phyloP scores from a whole-genome alignment of 2,329 filamentous ascomycete species.

The Exophiala phaeomuriformis region DNA sequence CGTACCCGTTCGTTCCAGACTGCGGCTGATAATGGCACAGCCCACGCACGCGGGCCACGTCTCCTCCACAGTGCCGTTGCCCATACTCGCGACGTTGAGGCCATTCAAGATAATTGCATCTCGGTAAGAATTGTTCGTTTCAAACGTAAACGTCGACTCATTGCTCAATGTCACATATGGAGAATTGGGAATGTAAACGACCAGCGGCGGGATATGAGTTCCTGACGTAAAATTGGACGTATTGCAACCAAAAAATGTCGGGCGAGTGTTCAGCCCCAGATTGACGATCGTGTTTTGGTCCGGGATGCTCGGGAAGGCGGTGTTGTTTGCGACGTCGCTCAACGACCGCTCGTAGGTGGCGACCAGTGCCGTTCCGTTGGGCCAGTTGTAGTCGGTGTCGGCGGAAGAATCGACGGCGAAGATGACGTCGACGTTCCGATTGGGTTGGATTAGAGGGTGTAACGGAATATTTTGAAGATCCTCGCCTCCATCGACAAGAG shows the following conservation, averaged over 20 bases:
- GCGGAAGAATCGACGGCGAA: conserved; percentile 74
- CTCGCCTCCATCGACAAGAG: conserved; percentile 70
- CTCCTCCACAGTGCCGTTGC: conserved; percentile 65
- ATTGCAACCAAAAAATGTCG: conserved; percentile 76
- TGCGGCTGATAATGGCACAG: conserved; percentile 76
- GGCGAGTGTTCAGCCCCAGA: conserved; percentile 63
- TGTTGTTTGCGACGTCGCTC: conserved; percentile 56
- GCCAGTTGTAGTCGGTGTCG: conserved; percentile 62
- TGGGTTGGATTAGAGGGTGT: conserved; percentile 66
- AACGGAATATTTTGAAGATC: conserved; percentile 74
- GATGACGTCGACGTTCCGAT: conserved; percentile 68
- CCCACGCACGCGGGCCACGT: conserved; percentile 79
- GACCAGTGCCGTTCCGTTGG: conserved; percentile 67
- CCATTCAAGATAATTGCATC: conserved; percentile 81
- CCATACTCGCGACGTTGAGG: conserved; percentile 73
- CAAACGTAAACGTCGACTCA: conserved; percentile 44
- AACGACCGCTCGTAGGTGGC: conserved; percentile 64
- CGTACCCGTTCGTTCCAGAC: conserved; percentile 63
- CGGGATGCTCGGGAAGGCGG: conserved; percentile 64
- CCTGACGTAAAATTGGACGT: conserved; percentile 55
- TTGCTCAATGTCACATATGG: conserved; percentile 74
- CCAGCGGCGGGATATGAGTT: conserved; percentile 55
- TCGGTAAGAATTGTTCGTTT: conserved; percentile 45
- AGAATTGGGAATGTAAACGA: conserved; percentile 83
- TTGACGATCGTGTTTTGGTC: conserved; percentile 73